Evolutionary conservation across 2,329 filamentous ascomycete genomes (phyloP), one percentile per base, ranked within the genome.

Genomic region (Ambrosiella cleistominuta): DNA sequence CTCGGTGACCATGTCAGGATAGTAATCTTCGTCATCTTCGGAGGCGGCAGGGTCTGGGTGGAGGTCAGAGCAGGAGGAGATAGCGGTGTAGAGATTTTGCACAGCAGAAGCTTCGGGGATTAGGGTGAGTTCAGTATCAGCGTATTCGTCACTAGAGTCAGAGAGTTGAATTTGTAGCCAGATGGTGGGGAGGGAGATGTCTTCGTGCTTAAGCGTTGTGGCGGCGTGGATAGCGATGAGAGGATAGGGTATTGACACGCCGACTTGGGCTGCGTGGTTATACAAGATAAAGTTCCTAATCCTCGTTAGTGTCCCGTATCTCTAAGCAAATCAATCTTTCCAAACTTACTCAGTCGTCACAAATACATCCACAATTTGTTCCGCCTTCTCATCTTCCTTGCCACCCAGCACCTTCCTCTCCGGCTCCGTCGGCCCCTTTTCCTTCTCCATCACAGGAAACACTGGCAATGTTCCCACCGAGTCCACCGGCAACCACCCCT

Each of bases 191-290:
- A 68, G 66, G 17, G 69, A 66, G 11, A 64, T 60, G 44, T 70
- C 67, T 17, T 71, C 69, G 36, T 70, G 66, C 50, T 70, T 68
- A 61, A 61, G 58, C 54, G 66, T 67, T 69, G 87, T 83, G 64
- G 85, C 79, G 0, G 85, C 86, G 67, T 89, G 86, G 13, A 90
- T 81, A 19, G 82, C 82, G 66, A 91, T 86, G 61, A 79, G 73
- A 2, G 82, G 85, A 68, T 89, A 91, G 0, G 84, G 80, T 63
- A 90, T 85, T 45, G 80, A 75, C 50, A 88, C 70, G 62, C 86
- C 86, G 15, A 71, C 75, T 40, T 74, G 72, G 11, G 74, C 75
- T 2, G 75, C 68, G 11, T 71, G 68, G 63, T 82, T 83, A 71
- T 81, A 89, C 61, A 90, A 68, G 12, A 74, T 80, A 58, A 90